Conservation (phyloP, 2,329 filamentous ascomycete species). For the Aureobasidium sp. region DNA sequence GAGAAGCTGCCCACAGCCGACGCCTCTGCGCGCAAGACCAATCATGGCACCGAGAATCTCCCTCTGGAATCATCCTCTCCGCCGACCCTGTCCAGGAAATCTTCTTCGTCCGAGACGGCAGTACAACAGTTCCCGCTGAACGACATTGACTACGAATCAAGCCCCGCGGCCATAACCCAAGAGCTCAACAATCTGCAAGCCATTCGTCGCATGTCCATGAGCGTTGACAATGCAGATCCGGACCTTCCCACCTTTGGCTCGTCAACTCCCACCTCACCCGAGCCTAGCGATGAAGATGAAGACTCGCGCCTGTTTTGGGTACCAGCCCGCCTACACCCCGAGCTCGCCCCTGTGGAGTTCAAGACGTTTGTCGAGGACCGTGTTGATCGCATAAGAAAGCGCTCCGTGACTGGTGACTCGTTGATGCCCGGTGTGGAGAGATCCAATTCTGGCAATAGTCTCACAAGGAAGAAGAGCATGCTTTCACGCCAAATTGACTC, state of each 20-base stretch:
- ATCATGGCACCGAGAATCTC: constrained; percentile 10
- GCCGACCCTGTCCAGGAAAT: constrained; percentile 29
- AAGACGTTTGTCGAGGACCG: constrained; percentile 93
- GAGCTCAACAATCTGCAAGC: constrained; percentile 89
- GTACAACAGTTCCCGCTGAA: constrained; percentile 56
- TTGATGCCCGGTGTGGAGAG: constrained; percentile 52
- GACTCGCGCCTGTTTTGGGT: constrained; percentile 90
- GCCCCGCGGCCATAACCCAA: constrained; percentile 80
- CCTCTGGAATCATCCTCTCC: constrained; percentile 22
- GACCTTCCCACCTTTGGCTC: constrained; percentile 66
- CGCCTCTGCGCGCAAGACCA: constrained; percentile 11
- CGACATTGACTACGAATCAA: constrained; percentile 80
- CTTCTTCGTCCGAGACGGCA: constrained; percentile 27
- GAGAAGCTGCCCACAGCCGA: constrained; percentile 18
- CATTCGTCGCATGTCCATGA: constrained; percentile 88
- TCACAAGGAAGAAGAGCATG: constrained; percentile 91
- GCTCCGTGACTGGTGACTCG: constrained; percentile 60
- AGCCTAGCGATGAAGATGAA: constrained; percentile 72
- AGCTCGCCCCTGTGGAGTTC: constrained; percentile 91
- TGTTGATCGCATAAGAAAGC: constrained; percentile 78
- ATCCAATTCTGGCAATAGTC: constrained; percentile 47
- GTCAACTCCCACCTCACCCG: constrained; percentile 58
- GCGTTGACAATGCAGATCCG: constrained; percentile 62
- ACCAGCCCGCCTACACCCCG: constrained; percentile 85
- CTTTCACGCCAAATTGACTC: constrained; percentile 84